Evolutionary conservation across 202 grass and related monocot species (phyloP), one percentile per base, ranked within the genome.

Genomic region (Carex arenaria): DNA sequence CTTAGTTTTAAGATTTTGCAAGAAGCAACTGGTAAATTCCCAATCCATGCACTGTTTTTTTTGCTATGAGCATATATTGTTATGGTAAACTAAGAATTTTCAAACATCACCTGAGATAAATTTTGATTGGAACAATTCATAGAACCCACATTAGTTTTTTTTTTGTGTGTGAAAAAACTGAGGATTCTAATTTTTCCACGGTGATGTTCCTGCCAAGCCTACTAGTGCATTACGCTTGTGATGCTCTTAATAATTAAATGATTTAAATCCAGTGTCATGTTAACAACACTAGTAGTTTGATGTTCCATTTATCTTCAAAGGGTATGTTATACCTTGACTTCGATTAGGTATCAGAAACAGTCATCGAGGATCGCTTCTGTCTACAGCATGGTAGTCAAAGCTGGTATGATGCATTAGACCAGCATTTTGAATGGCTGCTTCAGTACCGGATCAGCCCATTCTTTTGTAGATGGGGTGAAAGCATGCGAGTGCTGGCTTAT

Each of bases 381-480:
- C 85, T 98, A 84, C 84, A 93, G 82, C 95, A 98, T 90, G 93
- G 95, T 31, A 88, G 86, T 79, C 75, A 98, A 91, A 91, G 85
- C 51, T 98, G 95, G 95, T 93, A 98, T 81, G 78, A 90, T 82
- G 89, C 95, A 78, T 52, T 98, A 52, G 95, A 98, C 86, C 61
- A 67, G 84, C 95, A 95, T 72, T 98, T 98, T 86, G 90, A 90
- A 67, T 98, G 95, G 93, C 93, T 98, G 66, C 91, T 98, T 57
- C 93, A 98, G 78, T 98, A 93, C 55, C 88, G 91, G 82, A 92
- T 98, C 10, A 98, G 93, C 88, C 95, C 93, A 20, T 95, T 92
- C 84, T 98, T 98, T 85, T 98, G 95, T 84, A 90, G 95, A 95
- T 98, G 95, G 95, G 95, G 95, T 74, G 88, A 98, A 80, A 93